A percentile compares a stretch with the other conserved stretches of the same genome.
Conservation (phyloP, 2,329 filamentous ascomycete genomes). For the Sclerotinia nivalis region DNA sequence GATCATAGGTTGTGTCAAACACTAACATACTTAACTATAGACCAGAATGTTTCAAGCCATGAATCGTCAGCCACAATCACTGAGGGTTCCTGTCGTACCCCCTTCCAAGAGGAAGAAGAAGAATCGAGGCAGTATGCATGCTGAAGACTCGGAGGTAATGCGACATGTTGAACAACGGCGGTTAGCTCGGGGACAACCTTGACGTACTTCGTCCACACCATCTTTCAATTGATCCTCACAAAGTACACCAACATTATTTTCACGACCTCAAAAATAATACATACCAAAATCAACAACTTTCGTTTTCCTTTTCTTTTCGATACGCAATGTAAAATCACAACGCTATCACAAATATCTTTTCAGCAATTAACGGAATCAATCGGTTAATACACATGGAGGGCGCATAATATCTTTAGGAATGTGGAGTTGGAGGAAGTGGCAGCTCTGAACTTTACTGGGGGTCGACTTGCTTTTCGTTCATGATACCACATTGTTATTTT, state of each 20-base stretch:
- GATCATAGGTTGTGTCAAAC: not conserved
- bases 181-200: not conserved
- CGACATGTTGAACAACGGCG: not conserved
- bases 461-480: not conserved
- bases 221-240: not conserved
- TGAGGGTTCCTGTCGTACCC: slow-evolving; percentile 13
- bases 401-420: slow-evolving; percentile 7
- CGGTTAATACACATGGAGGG: not conserved
- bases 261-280: not conserved
- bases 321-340: not conserved
- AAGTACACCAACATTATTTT: not conserved
- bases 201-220: not conserved
- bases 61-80: slow-evolving; percentile 14
- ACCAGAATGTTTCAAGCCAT: slow-evolving; percentile 16
- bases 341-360: not conserved
- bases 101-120: not conserved
- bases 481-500: slow-evolving; percentile 21
- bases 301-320: not conserved
- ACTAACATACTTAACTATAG: slow-evolving; percentile 23
- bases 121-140: not conserved
- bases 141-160: slow-evolving; percentile 5
- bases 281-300: not conserved
- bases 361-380: not conserved
- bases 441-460: not conserved
- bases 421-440: not conserved